Evolutionary conservation across 78 protist genomes (phyloP).

Genomic region (Tieghemostelium lacteum): DNA sequence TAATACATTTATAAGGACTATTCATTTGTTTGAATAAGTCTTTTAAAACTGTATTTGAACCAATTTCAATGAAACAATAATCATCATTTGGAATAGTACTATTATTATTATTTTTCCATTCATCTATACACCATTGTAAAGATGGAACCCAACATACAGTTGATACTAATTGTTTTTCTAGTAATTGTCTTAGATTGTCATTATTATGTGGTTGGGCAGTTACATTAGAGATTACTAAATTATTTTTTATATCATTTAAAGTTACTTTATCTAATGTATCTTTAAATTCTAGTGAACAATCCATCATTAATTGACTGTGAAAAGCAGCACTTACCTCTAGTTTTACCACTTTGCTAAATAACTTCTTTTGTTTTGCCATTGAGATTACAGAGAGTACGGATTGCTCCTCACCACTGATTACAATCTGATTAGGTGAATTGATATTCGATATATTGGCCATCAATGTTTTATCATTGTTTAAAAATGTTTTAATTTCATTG

Average conservation of each 20-base stretch:
- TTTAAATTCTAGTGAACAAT: conserved; percentile 4
- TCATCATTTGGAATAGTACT: background rate
- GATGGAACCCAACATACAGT: conserved; percentile 38
- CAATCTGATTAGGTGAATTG: conserved; percentile 61
- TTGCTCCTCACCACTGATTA: conserved; percentile 59
- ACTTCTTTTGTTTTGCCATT: background rate
- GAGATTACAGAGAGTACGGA: conserved; percentile 13
- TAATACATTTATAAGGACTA: background rate
- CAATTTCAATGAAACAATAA: conserved; percentile 44
- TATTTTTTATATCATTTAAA: background rate
- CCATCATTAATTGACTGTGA: conserved; percentile 38
- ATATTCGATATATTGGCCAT: conserved; percentile 30
- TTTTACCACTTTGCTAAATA: conserved; percentile 11
- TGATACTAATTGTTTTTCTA: conserved; percentile 34
- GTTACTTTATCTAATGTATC: background rate
- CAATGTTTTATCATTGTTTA: background rate
- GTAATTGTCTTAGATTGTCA: background rate
- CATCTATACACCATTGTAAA: conserved; percentile 34
- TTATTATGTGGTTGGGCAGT: conserved; percentile 9
- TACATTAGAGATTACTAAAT: conserved; percentile 54
- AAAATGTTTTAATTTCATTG: background rate
- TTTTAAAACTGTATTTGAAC: conserved; percentile 29
- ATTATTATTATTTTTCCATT: conserved; percentile 29
- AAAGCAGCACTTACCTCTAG: conserved; percentile 60
- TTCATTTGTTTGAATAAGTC: conserved; percentile 30